Percentiles rank a stretch among this genome's conserved stretches.
Conservation (phyloP, 2,329 filamentous ascomycete genomes). For the Lomentospora prolificans region DNA sequence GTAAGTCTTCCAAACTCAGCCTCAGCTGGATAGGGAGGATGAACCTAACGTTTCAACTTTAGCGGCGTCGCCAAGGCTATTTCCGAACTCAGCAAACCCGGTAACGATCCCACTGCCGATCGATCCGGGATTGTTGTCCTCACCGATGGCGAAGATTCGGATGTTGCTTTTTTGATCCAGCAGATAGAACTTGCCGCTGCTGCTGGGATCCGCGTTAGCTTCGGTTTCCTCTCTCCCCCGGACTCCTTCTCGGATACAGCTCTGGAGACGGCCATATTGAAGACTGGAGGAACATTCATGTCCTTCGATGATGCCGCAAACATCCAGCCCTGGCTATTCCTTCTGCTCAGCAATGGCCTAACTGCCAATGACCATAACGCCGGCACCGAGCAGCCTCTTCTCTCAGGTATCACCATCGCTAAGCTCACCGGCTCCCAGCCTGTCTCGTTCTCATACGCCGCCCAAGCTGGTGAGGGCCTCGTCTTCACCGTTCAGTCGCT, state of each 20-base stretch:
- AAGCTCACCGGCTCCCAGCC: slow-evolving; percentile 9
- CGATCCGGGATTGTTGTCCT: slow-evolving; percentile 14
- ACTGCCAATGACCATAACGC: slow-evolving; percentile 9
- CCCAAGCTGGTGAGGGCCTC: slow-evolving; percentile 10
- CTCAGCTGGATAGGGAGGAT: too few relatives aligned
- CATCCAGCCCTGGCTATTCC: slow-evolving; percentile 14
- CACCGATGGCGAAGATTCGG: slow-evolving; percentile 14
- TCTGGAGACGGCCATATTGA: slow-evolving; percentile 10
- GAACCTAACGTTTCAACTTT: neutral
- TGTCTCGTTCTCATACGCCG: slow-evolving; percentile 11
- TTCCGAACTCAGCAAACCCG: slow-evolving; percentile 10
- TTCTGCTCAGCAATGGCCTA: slow-evolving; percentile 13
- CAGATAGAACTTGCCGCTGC: slow-evolving; percentile 10
- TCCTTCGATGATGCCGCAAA: slow-evolving; percentile 13
- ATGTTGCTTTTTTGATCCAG: slow-evolving; percentile 9
- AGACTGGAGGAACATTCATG: slow-evolving; percentile 13
- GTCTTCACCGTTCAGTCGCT: slow-evolving; percentile 11
- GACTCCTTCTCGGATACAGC: slow-evolving; percentile 8
- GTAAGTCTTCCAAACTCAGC: neutral
- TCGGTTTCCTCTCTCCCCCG: slow-evolving; percentile 13
- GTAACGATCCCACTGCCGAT: slow-evolving; percentile 9
- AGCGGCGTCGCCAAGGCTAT: slow-evolving; percentile 14
- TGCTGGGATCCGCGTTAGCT: slow-evolving; percentile 14
- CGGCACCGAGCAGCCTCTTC: slow-evolving; percentile 9
- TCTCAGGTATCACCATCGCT: slow-evolving; percentile 12